Percentiles rank a stretch among this genome's conserved stretches.
phyloP scores from a whole-genome alignment of 768 basidiomycete species.

The Butyriboletus loyo region DNA sequence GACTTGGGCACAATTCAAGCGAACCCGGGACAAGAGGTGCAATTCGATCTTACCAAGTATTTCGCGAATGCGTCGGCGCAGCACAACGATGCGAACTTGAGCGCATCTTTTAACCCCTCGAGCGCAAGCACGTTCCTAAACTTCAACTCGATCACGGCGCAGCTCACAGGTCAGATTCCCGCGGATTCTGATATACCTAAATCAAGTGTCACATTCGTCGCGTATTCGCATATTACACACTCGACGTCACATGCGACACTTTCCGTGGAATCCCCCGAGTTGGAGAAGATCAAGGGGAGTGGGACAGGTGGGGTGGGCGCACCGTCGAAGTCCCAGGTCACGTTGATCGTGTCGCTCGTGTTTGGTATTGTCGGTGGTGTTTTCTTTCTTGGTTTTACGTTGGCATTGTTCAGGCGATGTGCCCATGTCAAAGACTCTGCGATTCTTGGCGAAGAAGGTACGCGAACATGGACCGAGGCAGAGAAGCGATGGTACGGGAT shows the following conservation, averaged over 20 bases:
- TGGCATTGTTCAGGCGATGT: constrained; percentile 55
- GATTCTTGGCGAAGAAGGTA: constrained; percentile 56
- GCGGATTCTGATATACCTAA: constrained; percentile 38
- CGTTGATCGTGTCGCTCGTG: constrained; percentile 57
- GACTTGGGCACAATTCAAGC: constrained; percentile 55
- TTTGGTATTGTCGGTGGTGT: constrained; percentile 64
- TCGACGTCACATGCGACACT: constrained; percentile 69
- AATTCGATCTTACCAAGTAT: constrained; percentile 53
- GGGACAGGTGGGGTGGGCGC: constrained; percentile 38
- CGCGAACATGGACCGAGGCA: constrained; percentile 55
- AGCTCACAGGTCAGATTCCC: constrained; percentile 59
- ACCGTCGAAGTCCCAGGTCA: constrained; percentile 45
- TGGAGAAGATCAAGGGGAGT: constrained; percentile 35
- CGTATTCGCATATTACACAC: constrained; percentile 62
- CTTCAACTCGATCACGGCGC: constrained; percentile 45
- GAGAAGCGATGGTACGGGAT: constrained; percentile 72
- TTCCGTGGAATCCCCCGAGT: constrained; percentile 43
- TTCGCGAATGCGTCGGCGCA: constrained; percentile 47
- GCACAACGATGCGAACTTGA: constrained; percentile 48
- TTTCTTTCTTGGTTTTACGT: constrained; percentile 48
- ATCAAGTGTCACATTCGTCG: constrained; percentile 58
- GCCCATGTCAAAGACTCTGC: constrained; percentile 60
- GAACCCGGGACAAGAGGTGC: constrained; percentile 47
- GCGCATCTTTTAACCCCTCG: constrained; percentile 53
- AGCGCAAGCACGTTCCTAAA: constrained; percentile 47